Conservation (phyloP, 2,329 filamentous ascomycete genomes). For the Ilyonectria mors-panacis region DNA sequence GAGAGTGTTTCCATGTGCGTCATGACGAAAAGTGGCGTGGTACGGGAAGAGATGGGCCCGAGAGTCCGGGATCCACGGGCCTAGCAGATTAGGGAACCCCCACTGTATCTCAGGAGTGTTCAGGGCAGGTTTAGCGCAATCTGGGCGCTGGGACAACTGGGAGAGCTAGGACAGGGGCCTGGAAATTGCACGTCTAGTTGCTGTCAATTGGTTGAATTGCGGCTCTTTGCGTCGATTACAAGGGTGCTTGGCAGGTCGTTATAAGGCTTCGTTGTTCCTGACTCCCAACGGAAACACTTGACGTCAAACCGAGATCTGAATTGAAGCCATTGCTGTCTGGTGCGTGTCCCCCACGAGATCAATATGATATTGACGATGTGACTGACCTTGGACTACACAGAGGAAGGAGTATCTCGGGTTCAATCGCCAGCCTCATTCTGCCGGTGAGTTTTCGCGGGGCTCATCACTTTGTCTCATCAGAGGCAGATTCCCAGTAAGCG, state of each 20-base stretch:
- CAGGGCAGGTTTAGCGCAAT: slow-evolving; percentile 23
- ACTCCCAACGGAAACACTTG: neutral
- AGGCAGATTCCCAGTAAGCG: slow-evolving; percentile 19
- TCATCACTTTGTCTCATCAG: neutral
- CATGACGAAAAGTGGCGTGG: neutral
- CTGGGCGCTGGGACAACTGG: slow-evolving; percentile 22
- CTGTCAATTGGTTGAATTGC: neutral
- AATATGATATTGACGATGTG: neutral
- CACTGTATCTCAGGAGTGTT: slow-evolving; percentile 17
- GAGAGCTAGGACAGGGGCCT: slow-evolving; percentile 17
- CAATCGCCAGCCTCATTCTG: neutral
- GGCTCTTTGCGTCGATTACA: neutral
- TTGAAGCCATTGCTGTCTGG: neutral
- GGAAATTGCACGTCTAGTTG: neutral
- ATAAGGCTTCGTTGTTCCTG: neutral
- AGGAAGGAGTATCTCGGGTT: neutral
- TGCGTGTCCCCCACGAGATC: neutral
- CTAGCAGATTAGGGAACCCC: slow-evolving; percentile 10
- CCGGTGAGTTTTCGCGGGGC: slow-evolving; percentile 2
- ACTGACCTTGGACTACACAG: neutral
- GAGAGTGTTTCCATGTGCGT: neutral
- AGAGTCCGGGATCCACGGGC: neutral
- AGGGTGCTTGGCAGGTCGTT: neutral
- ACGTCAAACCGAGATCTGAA: neutral
- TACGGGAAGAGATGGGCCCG: neutral